phyloP scores from a whole-genome alignment of 495 filamentous ascomycete genomes.

The Penicillium arizonense region DNA sequence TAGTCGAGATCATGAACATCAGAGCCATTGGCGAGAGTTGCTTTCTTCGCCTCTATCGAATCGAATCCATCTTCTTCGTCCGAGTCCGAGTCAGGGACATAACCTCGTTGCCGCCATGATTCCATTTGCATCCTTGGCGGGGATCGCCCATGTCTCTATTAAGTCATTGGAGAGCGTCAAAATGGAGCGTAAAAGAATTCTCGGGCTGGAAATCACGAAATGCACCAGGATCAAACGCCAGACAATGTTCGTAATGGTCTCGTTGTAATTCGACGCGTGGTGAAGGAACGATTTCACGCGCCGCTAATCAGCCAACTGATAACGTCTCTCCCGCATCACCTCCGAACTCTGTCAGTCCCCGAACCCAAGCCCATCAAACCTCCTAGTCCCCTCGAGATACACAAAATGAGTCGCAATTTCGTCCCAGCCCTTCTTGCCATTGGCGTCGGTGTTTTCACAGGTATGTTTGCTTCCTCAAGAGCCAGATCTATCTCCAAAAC shows the following conservation, averaged over 20 bases:
- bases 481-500: neutral
- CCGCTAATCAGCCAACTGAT: slow-evolving; percentile 11
- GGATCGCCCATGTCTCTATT: slow-evolving; percentile 42
- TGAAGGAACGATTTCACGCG: slow-evolving; percentile 18
- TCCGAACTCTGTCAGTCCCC: slow-evolving; percentile 1
- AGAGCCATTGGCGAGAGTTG: slow-evolving; percentile 5
- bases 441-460: slow-evolving; percentile 39
- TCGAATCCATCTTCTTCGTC: slow-evolving; percentile 57
- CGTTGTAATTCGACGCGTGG: slow-evolving; percentile 33
- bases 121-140: slow-evolving; percentile 51
- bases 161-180: slow-evolving; percentile 21
- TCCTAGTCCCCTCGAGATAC: neutral
- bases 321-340: slow-evolving; percentile 6
- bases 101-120: slow-evolving; percentile 61
- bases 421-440: slow-evolving; percentile 39
- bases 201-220: neutral
- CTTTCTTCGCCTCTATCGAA: slow-evolving; percentile 27
- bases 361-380: slow-evolving; percentile 4
- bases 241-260: neutral
- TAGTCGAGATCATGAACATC: slow-evolving; percentile 13
- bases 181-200: neutral
- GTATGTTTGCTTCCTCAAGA: slow-evolving; percentile 13
- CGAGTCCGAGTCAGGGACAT: slow-evolving; percentile 63
- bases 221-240: neutral
- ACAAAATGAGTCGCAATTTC: slow-evolving; percentile 42